Evolutionary conservation across 192 early-diverging fungal species (phyloP), one percentile per base, ranked within the genome.

Genomic region (Diversispora epigaea): DNA sequence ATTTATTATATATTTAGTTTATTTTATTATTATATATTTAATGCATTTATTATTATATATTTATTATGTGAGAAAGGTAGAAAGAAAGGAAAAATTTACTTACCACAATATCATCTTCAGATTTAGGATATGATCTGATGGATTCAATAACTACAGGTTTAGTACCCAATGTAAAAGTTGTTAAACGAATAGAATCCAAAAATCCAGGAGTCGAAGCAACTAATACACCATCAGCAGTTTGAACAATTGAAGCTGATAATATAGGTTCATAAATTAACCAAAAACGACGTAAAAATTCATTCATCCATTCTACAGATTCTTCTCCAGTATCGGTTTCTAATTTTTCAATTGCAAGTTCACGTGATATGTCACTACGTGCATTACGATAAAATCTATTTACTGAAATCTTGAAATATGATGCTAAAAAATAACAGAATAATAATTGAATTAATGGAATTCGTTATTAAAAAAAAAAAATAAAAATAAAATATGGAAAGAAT

Each of bases 251-350:
- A 54, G 89, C 85, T 67, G 91, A 90, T 63, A 98, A 86, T 40
- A 88, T 88, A 46, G 95, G 94, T 81, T 98, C 96, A 71, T 92
- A 95, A 70, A 91, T 93, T 17, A 92, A 80, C 96, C 96, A 98
- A 83, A 95, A 96, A 60, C 90, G 85, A 32, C 85, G 84, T 67
- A 94, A 79, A 81, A 95, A 94, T 83, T 89, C 87, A 79, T 98
- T 98, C 55, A 98, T 83, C 96, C 96, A 98, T 57, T 94, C 94
- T 14, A 90, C 93, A 52, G 90, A 80, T 70, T 93, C 92, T 6
- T 70, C 75, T 39, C 86, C 81, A 19, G 79, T 81, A 21, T 84
- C 83, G 7, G 79, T 79, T 46, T 84, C 84, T 7, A 89, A 62
- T 68, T 79, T 70, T 74, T 79, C 77, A 45, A 81, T 76, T 76